Evolutionary conservation across 2,329 filamentous ascomycete species (phyloP).

Genomic region (Ophiocordyceps robertsii): DNA sequence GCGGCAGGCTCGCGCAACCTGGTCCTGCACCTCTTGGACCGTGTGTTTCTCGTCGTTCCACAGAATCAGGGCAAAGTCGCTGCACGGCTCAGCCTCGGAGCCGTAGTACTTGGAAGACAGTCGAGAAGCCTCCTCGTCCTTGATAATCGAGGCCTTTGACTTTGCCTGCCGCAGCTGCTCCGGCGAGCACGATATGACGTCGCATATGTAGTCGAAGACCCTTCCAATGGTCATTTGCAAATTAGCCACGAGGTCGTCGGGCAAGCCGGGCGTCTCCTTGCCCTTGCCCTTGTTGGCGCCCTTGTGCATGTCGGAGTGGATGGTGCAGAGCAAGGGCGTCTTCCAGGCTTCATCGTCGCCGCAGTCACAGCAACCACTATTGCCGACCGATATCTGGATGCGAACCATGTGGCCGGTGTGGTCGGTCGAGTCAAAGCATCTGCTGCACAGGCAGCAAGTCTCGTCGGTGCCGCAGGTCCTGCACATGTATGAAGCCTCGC

Average conservation of each 20-base stretch:
- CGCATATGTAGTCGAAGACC: conserved; percentile 87
- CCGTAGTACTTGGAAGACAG: conserved; percentile 61
- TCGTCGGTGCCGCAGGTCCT: conserved; percentile 90
- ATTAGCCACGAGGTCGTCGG: conserved; percentile 60
- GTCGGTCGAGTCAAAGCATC: conserved; percentile 90
- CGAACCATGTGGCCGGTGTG: conserved; percentile 87
- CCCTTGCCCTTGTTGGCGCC: conserved; percentile 46
- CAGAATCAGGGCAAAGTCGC: conserved; percentile 70
- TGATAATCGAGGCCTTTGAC: conserved; percentile 63
- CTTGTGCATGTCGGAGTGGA: conserved; percentile 58
- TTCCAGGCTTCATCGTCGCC: conserved; percentile 93
- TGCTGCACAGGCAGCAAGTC: conserved; percentile 86
- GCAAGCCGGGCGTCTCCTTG: conserved; percentile 44
- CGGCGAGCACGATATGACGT: conserved; percentile 94
- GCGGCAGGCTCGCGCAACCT: conserved; percentile 79
- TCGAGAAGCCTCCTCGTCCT: conserved; percentile 71
- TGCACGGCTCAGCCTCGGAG: conserved; percentile 26
- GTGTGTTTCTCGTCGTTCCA: conserved; percentile 99
- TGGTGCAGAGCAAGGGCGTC: conserved; percentile 77
- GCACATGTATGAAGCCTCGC: conserved; percentile 89
- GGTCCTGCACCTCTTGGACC: conserved; percentile 75
- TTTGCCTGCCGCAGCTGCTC: conserved; percentile 85
- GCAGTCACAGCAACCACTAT: conserved; percentile 94
- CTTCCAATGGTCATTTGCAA: conserved; percentile 79
- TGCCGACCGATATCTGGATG: conserved; percentile 76